A percentile compares a stretch with the other conserved stretches of the same genome.
phyloP scores from a whole-genome alignment of 345 rosid genomes.

The Salix purpurea region DNA sequence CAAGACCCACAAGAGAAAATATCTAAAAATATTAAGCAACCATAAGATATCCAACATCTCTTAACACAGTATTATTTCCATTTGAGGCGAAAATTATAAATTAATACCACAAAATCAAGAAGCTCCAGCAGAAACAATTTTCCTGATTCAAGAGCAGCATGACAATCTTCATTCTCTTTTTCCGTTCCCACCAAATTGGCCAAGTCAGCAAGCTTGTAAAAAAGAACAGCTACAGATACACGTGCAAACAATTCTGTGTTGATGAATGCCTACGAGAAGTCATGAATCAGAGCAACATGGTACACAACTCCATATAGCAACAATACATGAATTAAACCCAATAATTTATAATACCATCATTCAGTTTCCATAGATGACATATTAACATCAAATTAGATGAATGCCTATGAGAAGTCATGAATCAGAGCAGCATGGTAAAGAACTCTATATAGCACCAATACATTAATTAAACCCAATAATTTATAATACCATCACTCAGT shows the following conservation, averaged over 20 bases:
- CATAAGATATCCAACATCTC: neutral
- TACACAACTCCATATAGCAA: neutral
- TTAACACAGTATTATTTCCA: neutral
- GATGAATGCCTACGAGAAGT: slow-evolving; percentile 54
- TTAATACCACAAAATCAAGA: slow-evolving; percentile 76
- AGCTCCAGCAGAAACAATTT: slow-evolving; percentile 75
- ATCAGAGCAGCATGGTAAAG: neutral
- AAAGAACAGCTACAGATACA: slow-evolving; percentile 79
- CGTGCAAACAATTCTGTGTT: slow-evolving; percentile 95
- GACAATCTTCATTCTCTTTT: slow-evolving; percentile 40
- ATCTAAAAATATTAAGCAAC: neutral
- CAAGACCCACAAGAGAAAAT: too few species aligned
- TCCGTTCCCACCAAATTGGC: slow-evolving; percentile 40
- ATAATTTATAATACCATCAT: neutral
- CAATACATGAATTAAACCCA: neutral
- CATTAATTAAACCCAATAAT: neutral
- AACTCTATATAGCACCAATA: neutral
- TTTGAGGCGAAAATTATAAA: neutral
- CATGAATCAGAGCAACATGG: slow-evolving; percentile 6
- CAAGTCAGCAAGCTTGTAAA: slow-evolving; percentile 65
- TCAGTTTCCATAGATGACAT: neutral
- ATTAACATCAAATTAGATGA: neutral
- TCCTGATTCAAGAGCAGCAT: slow-evolving; percentile 67
- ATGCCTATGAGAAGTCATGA: slow-evolving; percentile 8
- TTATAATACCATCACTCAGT: neutral